phyloP scores from a whole-genome alignment of 768 basidiomycete species.

The Collybia nuda region DNA sequence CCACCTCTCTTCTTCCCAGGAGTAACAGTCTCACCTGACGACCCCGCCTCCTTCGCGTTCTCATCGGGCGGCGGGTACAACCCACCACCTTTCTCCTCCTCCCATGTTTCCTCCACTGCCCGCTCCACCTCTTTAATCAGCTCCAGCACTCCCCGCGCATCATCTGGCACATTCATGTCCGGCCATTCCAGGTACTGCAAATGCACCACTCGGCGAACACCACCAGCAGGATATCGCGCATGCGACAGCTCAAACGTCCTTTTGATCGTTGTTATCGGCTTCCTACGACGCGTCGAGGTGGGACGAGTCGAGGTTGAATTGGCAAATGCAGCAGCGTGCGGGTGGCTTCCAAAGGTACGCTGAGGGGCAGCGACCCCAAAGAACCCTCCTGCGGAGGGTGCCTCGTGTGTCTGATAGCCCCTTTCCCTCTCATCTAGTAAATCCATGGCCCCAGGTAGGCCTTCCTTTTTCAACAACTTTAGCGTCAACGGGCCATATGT shows the following conservation, averaged over 20 bases:
- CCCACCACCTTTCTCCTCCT: background rate
- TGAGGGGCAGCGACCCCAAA: conserved; percentile 1
- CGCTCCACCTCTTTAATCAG: conserved; percentile 72
- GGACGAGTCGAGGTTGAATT: background rate
- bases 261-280: conserved; percentile 38
- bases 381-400: background rate
- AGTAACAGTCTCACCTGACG: background rate
- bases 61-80: conserved; percentile 5
- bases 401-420: background rate
- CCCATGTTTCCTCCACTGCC: conserved; percentile 34
- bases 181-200: conserved; percentile 96
- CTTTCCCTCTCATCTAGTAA: conserved; percentile 6
- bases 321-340: background rate
- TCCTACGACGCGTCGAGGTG: background rate
- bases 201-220: conserved; percentile 73
- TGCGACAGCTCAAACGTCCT: conserved; percentile 72
- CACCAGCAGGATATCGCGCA: conserved; percentile 53
- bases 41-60: background rate
- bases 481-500: conserved; percentile 73
- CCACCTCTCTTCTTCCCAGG: background rate
- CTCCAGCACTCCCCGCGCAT: conserved; percentile 70
- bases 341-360: background rate
- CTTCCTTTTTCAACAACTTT: conserved; percentile 37
- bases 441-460: conserved; percentile 16
- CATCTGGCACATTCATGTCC: conserved; percentile 92